Conservation (phyloP, 306 rosid genomes). For the Boehmeria nivea region DNA sequence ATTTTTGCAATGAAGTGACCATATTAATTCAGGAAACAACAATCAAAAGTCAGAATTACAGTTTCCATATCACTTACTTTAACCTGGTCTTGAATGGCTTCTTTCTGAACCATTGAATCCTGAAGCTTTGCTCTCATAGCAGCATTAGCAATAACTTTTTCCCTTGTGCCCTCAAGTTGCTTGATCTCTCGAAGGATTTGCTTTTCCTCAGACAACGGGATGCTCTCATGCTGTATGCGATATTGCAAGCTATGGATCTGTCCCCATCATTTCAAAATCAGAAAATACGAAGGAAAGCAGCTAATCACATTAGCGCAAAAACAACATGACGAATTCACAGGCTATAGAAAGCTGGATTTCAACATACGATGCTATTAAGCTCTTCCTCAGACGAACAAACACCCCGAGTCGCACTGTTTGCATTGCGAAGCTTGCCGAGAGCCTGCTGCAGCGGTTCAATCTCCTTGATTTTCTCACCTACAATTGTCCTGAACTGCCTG, state of each 20-base stretch:
- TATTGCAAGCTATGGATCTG: slow-evolving; percentile 78
- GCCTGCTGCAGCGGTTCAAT: slow-evolving; percentile 86
- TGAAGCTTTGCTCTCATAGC: slow-evolving; percentile 80
- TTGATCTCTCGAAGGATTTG: slow-evolving; percentile 82
- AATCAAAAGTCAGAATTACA: slow-evolving; percentile 7
- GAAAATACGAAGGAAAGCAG: slow-evolving; percentile 3
- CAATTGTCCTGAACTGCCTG: slow-evolving; percentile 51
- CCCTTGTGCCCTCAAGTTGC: slow-evolving; percentile 92
- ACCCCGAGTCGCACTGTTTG: slow-evolving; percentile 59
- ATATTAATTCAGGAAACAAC: slow-evolving; percentile 4
- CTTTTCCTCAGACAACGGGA: slow-evolving; percentile 83
- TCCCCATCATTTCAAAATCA: slow-evolving; percentile 28
- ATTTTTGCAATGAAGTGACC: neutral
- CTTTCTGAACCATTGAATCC: slow-evolving; percentile 73
- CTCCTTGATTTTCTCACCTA: slow-evolving; percentile 78
- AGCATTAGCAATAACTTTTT: slow-evolving; percentile 74
- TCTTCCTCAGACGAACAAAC: slow-evolving; percentile 90
- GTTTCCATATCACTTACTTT: slow-evolving; percentile 64
- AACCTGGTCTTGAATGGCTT: slow-evolving; percentile 75
- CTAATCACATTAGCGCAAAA: slow-evolving; percentile 6
- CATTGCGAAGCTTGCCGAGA: slow-evolving; percentile 76
- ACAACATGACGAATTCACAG: slow-evolving; percentile 13
- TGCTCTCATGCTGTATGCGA: slow-evolving; percentile 95
- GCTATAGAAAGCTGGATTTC: slow-evolving; percentile 4
- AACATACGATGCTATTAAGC: slow-evolving; percentile 63